Evolutionary conservation across 1,284 basidiomycete species (phyloP).

Genomic region (Moesziomyces antarcticus): DNA sequence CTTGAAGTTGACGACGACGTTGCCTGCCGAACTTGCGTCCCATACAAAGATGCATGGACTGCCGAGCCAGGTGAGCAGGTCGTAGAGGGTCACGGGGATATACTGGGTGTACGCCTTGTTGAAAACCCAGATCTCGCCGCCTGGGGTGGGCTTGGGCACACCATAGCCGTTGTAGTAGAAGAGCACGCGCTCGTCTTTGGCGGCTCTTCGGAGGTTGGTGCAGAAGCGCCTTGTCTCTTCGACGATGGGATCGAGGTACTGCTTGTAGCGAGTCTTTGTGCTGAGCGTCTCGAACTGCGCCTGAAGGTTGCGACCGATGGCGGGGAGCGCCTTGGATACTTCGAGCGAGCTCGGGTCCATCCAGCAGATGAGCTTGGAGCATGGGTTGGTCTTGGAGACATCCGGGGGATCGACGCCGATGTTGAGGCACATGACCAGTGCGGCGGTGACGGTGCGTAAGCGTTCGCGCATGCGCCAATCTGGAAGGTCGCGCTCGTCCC

Average conservation of each 20-base stretch:
- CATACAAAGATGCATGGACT: constrained; percentile 97
- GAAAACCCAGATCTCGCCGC: constrained; percentile 98
- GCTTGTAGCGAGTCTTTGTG: constrained; percentile 74
- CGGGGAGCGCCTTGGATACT: constrained; percentile 67
- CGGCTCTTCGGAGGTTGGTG: constrained; percentile 82
- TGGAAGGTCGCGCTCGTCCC: constrained; percentile 75
- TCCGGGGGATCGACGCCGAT: constrained; percentile 98
- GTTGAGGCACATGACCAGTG: constrained; percentile 94
- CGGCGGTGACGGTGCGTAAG: constrained; percentile 86
- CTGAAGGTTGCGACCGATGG: constrained; percentile 89
- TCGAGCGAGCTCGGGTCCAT: constrained; percentile 92
- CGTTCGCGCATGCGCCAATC: constrained; percentile 80
- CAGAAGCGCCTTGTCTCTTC: constrained; percentile 94
- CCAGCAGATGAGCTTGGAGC: constrained; percentile 95
- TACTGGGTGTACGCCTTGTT: constrained; percentile 98
- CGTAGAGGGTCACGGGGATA: constrained; percentile 93
- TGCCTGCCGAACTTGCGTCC: constrained; percentile 96
- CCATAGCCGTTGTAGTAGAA: constrained; percentile 99
- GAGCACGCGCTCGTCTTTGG: constrained; percentile 91
- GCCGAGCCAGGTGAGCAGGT: constrained; percentile 83
- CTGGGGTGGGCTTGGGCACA: constrained; percentile 94
- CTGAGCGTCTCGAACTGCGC: constrained; percentile 93
- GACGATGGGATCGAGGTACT: constrained; percentile 90
- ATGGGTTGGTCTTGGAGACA: constrained; percentile 95
- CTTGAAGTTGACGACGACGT: constrained; percentile 91